Base-by-base conservation (phyloP, 2,329 filamentous ascomycete genomes). In the Stemphylium lycopersici region DNA sequence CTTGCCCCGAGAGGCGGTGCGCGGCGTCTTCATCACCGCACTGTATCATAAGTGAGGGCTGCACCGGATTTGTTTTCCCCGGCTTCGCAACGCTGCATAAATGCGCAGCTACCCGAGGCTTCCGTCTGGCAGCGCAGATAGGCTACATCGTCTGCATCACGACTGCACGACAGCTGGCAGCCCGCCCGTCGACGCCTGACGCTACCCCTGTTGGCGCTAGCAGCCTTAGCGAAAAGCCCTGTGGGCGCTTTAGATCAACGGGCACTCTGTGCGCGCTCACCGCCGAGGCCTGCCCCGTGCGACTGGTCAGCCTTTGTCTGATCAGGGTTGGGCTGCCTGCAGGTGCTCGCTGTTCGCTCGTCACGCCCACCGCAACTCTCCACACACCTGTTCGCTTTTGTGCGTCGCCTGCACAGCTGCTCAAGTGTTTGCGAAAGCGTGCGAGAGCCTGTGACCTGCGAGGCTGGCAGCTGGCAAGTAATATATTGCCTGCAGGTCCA, bases 351-450 rank as follows among this genome's bases (percentile, higher is more conserved):
- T 71, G 65, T 66, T 65, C 62, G 56, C 59, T 63, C 65, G 56
- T 63, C 64, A 65, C 59, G 56, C 60, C 58, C 68, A 67, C 66
- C 63, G 54, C 63, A 61, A 44, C 60, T 55, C 61, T 65, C 64
- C 67, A 70, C 55, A 56, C 61, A 59, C 48, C 58, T 43, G 54
- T 48, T 54, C 51, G 52, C 48, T 54, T 45, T 58, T 56, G 61
- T 62, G 68, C 63, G 52, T 55, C 59, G 45, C 58, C 70, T 72
- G 70, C 70, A 72, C 63, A 61, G 52, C 67, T 69, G 70, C 66
- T 65, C 65, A 59, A 71, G 66, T 51, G 64, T 59, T 60, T 61
- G 62, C 63, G 41, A 55, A 32, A 51, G 52, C 48, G 29, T 53
- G 34, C 16, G 64, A 58, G 64, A 63, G 57, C 63, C 63, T 64